Conservation (phyloP, 768 basidiomycete species). For the Strobilomyces dryophilus region DNA sequence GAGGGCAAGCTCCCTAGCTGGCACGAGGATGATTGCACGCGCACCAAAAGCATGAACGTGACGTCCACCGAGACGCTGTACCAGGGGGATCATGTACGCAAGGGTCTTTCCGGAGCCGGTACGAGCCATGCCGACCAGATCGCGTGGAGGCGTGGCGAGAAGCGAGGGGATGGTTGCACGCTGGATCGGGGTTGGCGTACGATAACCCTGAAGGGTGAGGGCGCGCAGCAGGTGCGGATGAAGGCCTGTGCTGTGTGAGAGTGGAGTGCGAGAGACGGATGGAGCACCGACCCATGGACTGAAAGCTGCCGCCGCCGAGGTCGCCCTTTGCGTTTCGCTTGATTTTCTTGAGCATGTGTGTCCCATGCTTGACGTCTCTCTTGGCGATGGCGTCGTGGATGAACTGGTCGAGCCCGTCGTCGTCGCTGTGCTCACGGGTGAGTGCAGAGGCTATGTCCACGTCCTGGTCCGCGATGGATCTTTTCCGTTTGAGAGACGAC, state of each 20-base stretch:
- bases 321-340: conserved; percentile 72
- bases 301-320: conserved; percentile 91
- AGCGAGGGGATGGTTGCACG: conserved; percentile 83
- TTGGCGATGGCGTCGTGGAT: conserved; percentile 68
- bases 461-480: conserved; percentile 15
- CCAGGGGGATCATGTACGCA: conserved; percentile 90
- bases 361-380: conserved; percentile 71
- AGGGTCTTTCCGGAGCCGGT: conserved; percentile 98
- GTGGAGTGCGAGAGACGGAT: neutral
- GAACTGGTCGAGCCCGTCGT: conserved; percentile 59
- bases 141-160: conserved; percentile 78
- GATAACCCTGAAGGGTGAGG: conserved; percentile 87
- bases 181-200: conserved; percentile 95
- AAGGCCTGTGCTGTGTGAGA: conserved; percentile 50
- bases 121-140: conserved; percentile 97
- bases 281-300: conserved; percentile 78
- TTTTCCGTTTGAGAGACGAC: conserved; percentile 30
- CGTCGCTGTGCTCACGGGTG: conserved; percentile 34
- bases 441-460: conserved; percentile 69
- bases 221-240: conserved; percentile 81
- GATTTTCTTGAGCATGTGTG: conserved; percentile 69
- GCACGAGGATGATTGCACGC: conserved; percentile 83
- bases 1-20: conserved; percentile 89
- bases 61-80: conserved; percentile 78
- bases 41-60: conserved; percentile 81